These are phyloP conservation scores for Fusarium lyarnte DNA, from an alignment of 2,329 filamentous ascomycete genomes.

Conservation along the genomic window DNA sequence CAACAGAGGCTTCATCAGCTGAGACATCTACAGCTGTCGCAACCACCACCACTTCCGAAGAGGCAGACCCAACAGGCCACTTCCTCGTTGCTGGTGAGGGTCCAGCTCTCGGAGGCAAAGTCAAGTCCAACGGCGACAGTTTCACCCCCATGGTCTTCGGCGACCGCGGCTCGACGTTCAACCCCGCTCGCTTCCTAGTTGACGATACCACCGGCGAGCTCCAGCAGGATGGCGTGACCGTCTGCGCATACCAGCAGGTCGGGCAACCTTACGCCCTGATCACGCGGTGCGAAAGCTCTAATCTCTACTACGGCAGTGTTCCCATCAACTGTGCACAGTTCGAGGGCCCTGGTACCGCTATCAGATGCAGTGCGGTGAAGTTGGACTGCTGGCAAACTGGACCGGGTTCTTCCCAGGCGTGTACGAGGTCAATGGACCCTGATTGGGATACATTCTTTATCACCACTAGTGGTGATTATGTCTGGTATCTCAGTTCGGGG, in stretches of 20 bases:
- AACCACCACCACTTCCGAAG: neutral
- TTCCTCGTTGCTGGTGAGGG: neutral
- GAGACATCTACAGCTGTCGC: neutral
- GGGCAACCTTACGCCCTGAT: neutral
- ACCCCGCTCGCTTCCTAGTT: neutral
- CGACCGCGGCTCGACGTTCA: neutral
- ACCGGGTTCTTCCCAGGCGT: neutral
- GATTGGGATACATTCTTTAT: neutral
- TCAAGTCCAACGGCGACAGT: neutral
- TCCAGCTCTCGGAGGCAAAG: neutral
- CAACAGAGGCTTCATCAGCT: no score
- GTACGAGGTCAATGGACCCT: neutral
- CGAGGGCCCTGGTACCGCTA: neutral
- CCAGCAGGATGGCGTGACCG: neutral
- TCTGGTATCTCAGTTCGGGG: neutral
- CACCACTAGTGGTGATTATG: rapidly evolving
- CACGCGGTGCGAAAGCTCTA: neutral
- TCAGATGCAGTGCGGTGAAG: neutral
- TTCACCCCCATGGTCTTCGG: neutral
- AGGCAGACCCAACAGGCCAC: neutral
- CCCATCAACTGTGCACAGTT: neutral
- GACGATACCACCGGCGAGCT: neutral
- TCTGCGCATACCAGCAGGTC: neutral
- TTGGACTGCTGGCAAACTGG: neutral
- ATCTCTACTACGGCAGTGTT: neutral